Percentiles rank a stretch among this genome's conserved stretches.
Conservation (phyloP, 1,284 basidiomycete genomes). For the Cutaneotrichosporon spelunceum region DNA sequence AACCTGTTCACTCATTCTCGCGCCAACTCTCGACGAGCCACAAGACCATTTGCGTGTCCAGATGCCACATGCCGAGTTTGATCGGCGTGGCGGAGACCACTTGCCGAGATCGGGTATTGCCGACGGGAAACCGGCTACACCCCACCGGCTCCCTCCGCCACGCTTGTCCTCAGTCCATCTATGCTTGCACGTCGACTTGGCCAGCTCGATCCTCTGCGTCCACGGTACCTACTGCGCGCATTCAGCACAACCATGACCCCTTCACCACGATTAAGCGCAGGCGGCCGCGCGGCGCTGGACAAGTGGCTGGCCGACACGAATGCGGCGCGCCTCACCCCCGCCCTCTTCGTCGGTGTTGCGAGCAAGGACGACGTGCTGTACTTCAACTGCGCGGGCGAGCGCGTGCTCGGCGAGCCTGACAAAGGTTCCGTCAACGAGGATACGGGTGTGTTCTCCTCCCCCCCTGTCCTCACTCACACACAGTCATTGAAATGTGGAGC, state of each 20-base stretch:
- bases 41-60: no score
- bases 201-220: not conserved
- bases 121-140: no score
- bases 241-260: not conserved
- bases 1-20: no score
- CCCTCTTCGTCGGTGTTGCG: constrained; percentile 33
- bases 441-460: constrained; percentile 31
- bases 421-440: constrained; percentile 31
- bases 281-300: constrained; percentile 29
- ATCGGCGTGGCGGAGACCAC: no score
- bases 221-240: no score
- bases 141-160: no score
- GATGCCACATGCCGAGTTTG: no score
- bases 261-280: constrained; percentile 16
- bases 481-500: constrained; percentile 37
- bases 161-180: no score
- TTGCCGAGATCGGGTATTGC: no score
- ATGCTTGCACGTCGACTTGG: not conserved
- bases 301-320: constrained; percentile 22
- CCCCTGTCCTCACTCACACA: not conserved
- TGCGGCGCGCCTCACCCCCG: constrained; percentile 25
- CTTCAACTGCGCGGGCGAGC: constrained; percentile 33
- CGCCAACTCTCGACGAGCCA: no score
- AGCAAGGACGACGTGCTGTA: constrained; percentile 36
- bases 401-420: constrained; percentile 31